Evolutionary conservation across 441 rosid species (phyloP), one percentile per base, ranked within the genome.

Genomic region (Adansonia madagascariensis): DNA sequence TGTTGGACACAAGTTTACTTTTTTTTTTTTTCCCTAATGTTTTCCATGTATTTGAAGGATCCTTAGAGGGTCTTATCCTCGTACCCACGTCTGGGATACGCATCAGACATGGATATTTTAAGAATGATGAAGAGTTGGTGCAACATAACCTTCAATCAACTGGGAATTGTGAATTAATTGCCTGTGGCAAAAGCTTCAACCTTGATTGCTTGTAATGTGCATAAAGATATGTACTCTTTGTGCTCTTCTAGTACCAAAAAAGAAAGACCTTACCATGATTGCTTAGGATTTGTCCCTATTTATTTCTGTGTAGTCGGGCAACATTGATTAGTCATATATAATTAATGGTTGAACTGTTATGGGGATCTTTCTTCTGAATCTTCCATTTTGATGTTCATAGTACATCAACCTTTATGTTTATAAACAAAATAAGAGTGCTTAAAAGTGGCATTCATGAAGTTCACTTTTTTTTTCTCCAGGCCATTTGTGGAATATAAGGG

Each of bases 401-500:
- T 63, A 62, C 67, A 62, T 62, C 44, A 62, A 15, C n/a, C 18
- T 12, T 31, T 14, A 24, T 61, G 67, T 31, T 31, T 31, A 62
- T 41, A 65, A 41, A 8, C 12, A 12, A 27, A 4, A 35, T 53
- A 49, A 66, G 52, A 46, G 70, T 66, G 70, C 22, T 66, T 17
- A 50, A 27, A 49, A 27, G 35, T 55, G 11, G 74, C 9, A 55
- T 75, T 77, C 71, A 6, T 44, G 66, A 27, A 65, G 27, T 55
- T 70, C 3, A 5, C 39, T 27, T 1, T 20, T 56, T 56, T 63
- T 71, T 47, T 59, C 74, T 64, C 74, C 88, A 86, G 95, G 85
- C 92, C 95, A 41, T 92, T 82, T 80, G 95, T 94, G 80, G 95
- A 94, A 82, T 94, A 91, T 81, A 90, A 88, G 71, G 97, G 96